A percentile compares a stretch with the other conserved stretches of the same genome.
Evolutionary conservation across 441 rosid genomes (phyloP).

Genomic region (Lepidium campestre): DNA sequence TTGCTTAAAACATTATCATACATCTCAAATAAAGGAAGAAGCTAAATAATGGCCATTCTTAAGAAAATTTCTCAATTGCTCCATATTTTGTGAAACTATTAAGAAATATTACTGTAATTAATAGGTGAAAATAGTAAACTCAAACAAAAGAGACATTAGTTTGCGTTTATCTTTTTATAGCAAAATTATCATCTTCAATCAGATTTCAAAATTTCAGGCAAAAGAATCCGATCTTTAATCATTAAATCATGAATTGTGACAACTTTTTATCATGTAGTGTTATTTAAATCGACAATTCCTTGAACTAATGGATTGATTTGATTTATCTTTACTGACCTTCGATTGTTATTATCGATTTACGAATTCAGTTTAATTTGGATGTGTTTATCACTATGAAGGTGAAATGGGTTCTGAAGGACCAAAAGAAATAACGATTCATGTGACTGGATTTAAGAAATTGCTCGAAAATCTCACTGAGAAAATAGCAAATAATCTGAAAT

Average conservation of each 20-base stretch:
- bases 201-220: not conserved
- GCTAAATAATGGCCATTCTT: no score
- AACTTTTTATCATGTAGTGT: not conserved
- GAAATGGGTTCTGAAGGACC: constrained; percentile 62
- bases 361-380: not conserved
- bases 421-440: constrained; percentile 43
- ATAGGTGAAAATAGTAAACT: no score
- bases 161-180: no score
- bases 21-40: no score
- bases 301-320: not conserved
- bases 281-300: not conserved
- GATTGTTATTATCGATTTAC: not conserved
- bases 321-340: not conserved
- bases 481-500: constrained; percentile 41
- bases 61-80: not conserved
- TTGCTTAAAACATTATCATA: no score
- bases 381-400: not conserved
- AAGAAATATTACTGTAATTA: no score
- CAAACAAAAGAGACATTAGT: no score
- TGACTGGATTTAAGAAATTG: constrained; percentile 65
- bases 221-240: not conserved
- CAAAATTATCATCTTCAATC: constrained; percentile 2
- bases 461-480: constrained; percentile 60
- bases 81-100: not conserved
- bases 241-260: not conserved